Conservation (phyloP, 106 monocot species). For the Cymbidium sinense region DNA sequence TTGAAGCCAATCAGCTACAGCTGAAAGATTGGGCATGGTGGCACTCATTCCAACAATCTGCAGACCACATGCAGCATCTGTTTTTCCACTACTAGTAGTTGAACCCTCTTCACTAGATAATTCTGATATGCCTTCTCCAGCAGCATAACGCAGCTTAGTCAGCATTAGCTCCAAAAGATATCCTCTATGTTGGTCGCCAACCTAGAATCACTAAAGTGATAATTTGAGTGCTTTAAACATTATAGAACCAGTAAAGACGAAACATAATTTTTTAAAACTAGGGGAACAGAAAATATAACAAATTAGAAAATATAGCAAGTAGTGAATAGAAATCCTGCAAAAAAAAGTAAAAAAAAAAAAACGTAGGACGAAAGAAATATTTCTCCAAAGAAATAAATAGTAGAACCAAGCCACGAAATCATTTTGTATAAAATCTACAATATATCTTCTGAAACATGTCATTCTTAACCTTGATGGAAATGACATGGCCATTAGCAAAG, state of each 20-base stretch:
- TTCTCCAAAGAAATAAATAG: neutral
- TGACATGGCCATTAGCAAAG: neutral
- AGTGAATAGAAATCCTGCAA: neutral
- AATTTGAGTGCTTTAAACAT: neutral
- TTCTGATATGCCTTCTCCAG: constrained; percentile 76
- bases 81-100: constrained; percentile 65
- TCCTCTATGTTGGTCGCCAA: constrained; percentile 85
- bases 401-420: neutral
- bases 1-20: constrained; percentile 98
- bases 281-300: neutral
- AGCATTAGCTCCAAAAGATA: constrained; percentile 93
- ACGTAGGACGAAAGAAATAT: neutral
- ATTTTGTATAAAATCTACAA: constrained; percentile 2
- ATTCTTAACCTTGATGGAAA: neutral
- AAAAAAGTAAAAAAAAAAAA: neutral
- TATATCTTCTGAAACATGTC: neutral
- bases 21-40: constrained; percentile 93
- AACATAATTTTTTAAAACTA: constrained; percentile 1
- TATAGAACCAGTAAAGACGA: neutral
- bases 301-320: neutral
- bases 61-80: constrained; percentile 54
- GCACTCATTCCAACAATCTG: constrained; percentile 99
- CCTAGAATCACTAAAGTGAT: constrained; percentile 33
- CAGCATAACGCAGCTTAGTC: constrained; percentile 93
- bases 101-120: constrained; percentile 55